Conservation (phyloP, 2,329 filamentous ascomycete genomes). For the Xylaria sp. region DNA sequence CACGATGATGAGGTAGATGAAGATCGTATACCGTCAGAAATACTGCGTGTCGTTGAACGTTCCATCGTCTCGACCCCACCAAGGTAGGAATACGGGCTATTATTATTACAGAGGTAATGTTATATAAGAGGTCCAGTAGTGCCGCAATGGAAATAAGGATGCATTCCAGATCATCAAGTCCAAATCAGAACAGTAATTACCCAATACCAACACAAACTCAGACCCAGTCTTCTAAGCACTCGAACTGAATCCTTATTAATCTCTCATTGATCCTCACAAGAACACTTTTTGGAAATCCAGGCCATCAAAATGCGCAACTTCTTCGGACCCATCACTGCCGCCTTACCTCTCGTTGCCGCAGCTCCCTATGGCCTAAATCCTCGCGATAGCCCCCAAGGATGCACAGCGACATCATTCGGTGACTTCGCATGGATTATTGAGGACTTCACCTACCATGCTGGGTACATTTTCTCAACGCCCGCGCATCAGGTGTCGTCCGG, state of each 20-base stretch:
- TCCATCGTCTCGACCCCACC: slow-evolving; percentile 20
- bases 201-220: neutral
- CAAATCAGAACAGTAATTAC: neutral
- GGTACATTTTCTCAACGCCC: slow-evolving; percentile 62
- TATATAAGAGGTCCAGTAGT: slow-evolving; percentile 14
- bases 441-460: slow-evolving; percentile 61
- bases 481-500: slow-evolving; percentile 63
- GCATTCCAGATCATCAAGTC: slow-evolving; percentile 12
- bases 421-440: slow-evolving; percentile 56
- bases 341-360: slow-evolving; percentile 46
- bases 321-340: slow-evolving; percentile 43
- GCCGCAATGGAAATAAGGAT: neutral
- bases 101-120: neutral
- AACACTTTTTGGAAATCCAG: neutral
- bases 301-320: slow-evolving; percentile 43
- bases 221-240: neutral
- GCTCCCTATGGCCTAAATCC: slow-evolving; percentile 40
- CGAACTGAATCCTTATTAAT: neutral
- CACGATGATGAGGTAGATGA: slow-evolving; percentile 31
- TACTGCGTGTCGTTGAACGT: slow-evolving; percentile 12
- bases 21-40: slow-evolving; percentile 8
- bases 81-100: neutral
- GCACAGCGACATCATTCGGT: slow-evolving; percentile 49
- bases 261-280: neutral
- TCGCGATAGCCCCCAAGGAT: slow-evolving; percentile 48